phyloP scores from a whole-genome alignment of 768 basidiomycete species.

The Amanita jacksonii region DNA sequence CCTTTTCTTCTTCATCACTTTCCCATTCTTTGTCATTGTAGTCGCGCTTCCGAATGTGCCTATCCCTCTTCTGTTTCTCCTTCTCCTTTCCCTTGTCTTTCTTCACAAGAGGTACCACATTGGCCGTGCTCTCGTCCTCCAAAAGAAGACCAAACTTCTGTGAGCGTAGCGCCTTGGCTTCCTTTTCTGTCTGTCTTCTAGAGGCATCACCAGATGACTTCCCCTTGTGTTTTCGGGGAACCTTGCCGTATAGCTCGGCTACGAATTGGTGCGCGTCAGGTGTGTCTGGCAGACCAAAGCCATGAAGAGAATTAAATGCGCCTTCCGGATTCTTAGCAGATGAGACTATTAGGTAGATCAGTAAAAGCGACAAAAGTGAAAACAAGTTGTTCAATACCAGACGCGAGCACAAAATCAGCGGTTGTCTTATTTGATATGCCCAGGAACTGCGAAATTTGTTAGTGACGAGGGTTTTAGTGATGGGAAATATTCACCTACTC shows the following conservation, averaged over 20 bases:
- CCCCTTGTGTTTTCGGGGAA: conserved; percentile 69
- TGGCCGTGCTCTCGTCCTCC: conserved; percentile 59
- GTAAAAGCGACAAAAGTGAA: background rate
- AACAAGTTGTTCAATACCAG: conserved; percentile 47
- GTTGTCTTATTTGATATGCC: conserved; percentile 78
- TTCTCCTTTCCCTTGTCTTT: conserved; percentile 41
- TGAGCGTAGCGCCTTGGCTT: conserved; percentile 54
- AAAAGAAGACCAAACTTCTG: conserved; percentile 75
- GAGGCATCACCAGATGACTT: conserved; percentile 39
- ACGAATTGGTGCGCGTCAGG: conserved; percentile 76
- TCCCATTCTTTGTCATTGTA: conserved; percentile 81
- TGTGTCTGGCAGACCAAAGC: conserved; percentile 74
- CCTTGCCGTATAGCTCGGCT: conserved; percentile 63
- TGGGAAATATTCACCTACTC: conserved; percentile 31
- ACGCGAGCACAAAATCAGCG: conserved; percentile 80
- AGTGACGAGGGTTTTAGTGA: background rate
- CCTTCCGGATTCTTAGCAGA: conserved; percentile 74
- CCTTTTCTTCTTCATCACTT: conserved; percentile 79
- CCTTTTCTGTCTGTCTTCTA: conserved; percentile 65
- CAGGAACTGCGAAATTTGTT: conserved; percentile 46
- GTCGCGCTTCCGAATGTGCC: conserved; percentile 71
- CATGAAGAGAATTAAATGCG: conserved; percentile 66
- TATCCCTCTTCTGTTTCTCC: conserved; percentile 42
- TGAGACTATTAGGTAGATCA: conserved; percentile 40
- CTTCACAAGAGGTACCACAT: conserved; percentile 22